Percentiles rank a stretch among this genome's conserved stretches.
Conservation (phyloP, 768 basidiomycete genomes). For the Porphyrellus cyaneotinctus region DNA sequence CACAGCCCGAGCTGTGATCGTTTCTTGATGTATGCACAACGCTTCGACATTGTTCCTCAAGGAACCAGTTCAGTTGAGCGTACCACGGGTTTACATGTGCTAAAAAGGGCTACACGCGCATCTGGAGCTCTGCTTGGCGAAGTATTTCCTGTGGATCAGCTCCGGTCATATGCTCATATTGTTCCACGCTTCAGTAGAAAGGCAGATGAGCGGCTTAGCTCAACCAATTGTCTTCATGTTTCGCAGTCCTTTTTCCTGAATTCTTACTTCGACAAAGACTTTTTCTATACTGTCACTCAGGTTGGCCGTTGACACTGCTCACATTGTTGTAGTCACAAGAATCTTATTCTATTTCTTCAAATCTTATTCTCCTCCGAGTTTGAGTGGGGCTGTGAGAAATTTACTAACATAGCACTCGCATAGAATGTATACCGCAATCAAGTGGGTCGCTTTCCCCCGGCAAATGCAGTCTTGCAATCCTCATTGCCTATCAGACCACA, state of each 20-base stretch:
- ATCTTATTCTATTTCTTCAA: too few species aligned
- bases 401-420: too few species aligned
- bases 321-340: too few species aligned
- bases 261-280: neutral
- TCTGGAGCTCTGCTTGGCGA: neutral
- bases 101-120: neutral
- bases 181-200: constrained; percentile 3
- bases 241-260: constrained; percentile 7
- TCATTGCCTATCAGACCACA: too few species aligned
- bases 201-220: constrained; percentile 2
- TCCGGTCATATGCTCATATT: constrained; percentile 6
- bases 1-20: neutral
- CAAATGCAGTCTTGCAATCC: too few species aligned
- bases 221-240: neutral
- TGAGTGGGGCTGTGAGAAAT: too few species aligned
- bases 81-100: constrained; percentile 1
- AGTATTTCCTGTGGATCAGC: constrained; percentile 7
- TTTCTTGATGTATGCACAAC: neutral
- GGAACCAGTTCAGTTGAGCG: neutral
- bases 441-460: too few species aligned
- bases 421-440: too few species aligned
- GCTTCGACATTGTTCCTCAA: neutral
- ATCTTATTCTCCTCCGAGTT: too few species aligned
- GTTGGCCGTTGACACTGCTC: too few species aligned
- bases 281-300: too few species aligned